Evolutionary conservation across 164 flowering plant species (phyloP), one percentile per base, ranked within the genome.

Genomic region (Kingdonia uniflora): DNA sequence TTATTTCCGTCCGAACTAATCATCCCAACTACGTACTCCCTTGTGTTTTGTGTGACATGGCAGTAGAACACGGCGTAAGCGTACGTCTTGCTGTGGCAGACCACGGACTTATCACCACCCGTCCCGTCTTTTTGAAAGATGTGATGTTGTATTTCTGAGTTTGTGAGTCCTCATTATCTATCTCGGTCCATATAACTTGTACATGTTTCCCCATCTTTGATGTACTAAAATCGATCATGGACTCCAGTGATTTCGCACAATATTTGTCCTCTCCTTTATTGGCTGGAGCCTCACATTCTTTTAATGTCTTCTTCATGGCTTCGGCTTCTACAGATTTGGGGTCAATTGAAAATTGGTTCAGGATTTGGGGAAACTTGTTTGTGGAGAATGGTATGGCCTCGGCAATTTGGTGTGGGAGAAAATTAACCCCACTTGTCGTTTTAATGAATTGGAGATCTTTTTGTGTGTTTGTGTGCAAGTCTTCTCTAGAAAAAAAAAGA

Each of bases 11-110:
- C 14, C 4, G 39, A 43, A 15, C 56, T 24, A 12, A 53, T 23
- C 8, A 53, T 8, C 15, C 15, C 6, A 40, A 40, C 56, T 29
- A 6, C 19, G 19, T 19, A 53, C 1, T 15, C 56, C 24, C 45
- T 53, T 11, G 22, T 17, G 15, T 14, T 22, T 4, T 21, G 29
- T 19, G 14, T 14, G 33, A 21, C 29, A 40, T 53, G 56, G 38
- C 56, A 53, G 15, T 53, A 53, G 33, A 39, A 53, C 19, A 53
- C 29, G 5, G 45, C 42, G 29, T 53, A 53, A 19, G 56, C 44
- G 19, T 53, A 53, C 14, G 56, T 25, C 35, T 38, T 38, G 12
- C 20, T 40, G 11, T 53, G 56, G 25, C 56, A 53, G 11, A 43
- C 56, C 40, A 53, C 45, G 33, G 40, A 38, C 17, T 39, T 23